Evolutionary conservation across 2,329 filamentous ascomycete genomes (phyloP), one percentile per base, ranked within the genome.

Genomic region (Ophiostoma montium): DNA sequence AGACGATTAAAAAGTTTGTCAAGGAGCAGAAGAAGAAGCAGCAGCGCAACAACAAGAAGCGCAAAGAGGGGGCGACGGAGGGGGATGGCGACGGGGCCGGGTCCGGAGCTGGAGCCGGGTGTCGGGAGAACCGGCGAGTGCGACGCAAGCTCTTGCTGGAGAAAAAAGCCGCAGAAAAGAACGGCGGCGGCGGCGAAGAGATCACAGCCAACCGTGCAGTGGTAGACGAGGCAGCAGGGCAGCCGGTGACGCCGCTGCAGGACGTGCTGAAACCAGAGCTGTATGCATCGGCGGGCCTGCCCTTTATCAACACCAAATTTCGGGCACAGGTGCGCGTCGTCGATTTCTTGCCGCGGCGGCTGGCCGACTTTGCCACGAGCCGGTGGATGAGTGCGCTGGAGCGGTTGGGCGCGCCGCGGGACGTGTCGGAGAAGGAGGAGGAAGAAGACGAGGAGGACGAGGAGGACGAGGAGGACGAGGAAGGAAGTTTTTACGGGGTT

Each of bases 251-350:
- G 18, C 27, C 30, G 16, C 30, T 44, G 9, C 15, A 16, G 7
- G n/a, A 32, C 5, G 12, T 44, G 11, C 16, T 19, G 30, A 50
- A 30, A 52, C 44, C 21, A 46, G n/a, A 35, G 41, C 48, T 30
- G 46, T 47, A 47, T 3, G 21, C 19, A 15, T 12, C 15, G 3
- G 30, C 9, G 3, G 23, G 32, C 18, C 55, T 89, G 0, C 86
- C 88, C 0, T 94, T 94, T 58, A 71, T 80, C 50, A 87, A 89
- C 58, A 67, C 74, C 50, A 84, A 78, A 38, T 88, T 88, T 60
- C 76, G 78, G 43, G 69, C 78, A 19, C 70, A 74, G 32, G 80
- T 86, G 33, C 81, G 86, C n/a, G 81, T 94, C 2, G 74, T 94
- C 33, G 86, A 95, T 64, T 95, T 85, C 62, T 77, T 74, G 51